These are phyloP conservation scores for Macadamia tetraphylla DNA, from an alignment of 164 flowering plant genomes.

Conservation along the genomic window DNA sequence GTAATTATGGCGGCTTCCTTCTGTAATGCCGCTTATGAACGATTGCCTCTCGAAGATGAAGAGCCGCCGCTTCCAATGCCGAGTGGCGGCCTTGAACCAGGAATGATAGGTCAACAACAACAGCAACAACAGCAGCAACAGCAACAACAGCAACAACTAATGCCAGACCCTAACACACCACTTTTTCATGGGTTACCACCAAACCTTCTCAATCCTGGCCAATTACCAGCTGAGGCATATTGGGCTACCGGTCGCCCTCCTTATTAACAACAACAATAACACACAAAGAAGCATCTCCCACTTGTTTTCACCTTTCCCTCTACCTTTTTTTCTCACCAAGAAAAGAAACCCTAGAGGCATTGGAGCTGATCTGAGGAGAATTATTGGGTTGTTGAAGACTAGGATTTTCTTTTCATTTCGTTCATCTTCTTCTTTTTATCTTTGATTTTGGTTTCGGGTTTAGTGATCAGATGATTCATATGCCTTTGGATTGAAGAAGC, in stretches of 20 bases:
- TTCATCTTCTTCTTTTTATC: conserved; percentile 12
- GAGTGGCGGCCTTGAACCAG: conserved; percentile 37
- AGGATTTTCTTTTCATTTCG: neutral
- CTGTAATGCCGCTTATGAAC: conserved; percentile 86
- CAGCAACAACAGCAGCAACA: conserved; percentile 26
- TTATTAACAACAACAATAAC: conserved; percentile 21
- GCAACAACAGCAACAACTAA: conserved; percentile 38
- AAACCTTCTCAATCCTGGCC: conserved; percentile 53
- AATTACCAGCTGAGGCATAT: conserved; percentile 58
- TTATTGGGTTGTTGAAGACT: conserved; percentile 9
- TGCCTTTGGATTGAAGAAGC: conserved; percentile 21
- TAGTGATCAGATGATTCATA: conserved; percentile 14
- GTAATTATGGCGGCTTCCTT: conserved; percentile 90
- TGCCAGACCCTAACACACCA: conserved; percentile 39
- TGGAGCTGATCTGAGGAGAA: neutral
- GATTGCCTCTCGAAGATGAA: conserved; percentile 80
- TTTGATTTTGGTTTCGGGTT: conserved; percentile 5
- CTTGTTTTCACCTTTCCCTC: neutral
- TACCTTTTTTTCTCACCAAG: neutral
- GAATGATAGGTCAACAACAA: conserved; percentile 27
- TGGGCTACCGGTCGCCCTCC: conserved; percentile 64
- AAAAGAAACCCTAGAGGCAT: neutral
- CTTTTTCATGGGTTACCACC: conserved; percentile 58
- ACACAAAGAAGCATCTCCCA: neutral
- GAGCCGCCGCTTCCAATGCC: conserved; percentile 24